Conservation (phyloP, 441 rosid species). For the Gossypium aridum region DNA sequence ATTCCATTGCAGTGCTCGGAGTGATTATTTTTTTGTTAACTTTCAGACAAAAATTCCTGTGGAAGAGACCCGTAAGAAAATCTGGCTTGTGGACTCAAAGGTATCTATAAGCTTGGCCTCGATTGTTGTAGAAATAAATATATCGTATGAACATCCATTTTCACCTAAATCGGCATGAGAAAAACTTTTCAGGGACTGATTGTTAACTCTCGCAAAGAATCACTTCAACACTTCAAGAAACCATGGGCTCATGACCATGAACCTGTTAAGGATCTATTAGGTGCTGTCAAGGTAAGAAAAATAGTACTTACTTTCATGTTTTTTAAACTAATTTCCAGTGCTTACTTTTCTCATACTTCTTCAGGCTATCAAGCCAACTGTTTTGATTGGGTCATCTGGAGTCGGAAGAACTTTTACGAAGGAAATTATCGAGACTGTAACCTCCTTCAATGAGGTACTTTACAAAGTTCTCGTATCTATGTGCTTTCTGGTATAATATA, state of each 20-base stretch:
- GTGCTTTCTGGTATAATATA: background rate
- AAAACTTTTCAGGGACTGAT: conserved; percentile 59
- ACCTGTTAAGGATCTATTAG: conserved; percentile 53
- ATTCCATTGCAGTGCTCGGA: background rate
- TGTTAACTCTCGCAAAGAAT: conserved; percentile 68
- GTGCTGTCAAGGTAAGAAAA: conserved; percentile 63
- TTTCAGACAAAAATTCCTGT: conserved; percentile 51
- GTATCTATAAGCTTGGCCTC: conserved; percentile 21
- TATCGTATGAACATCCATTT: background rate
- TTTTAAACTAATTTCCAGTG: background rate
- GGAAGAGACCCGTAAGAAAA: conserved; percentile 74
- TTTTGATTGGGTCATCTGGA: conserved; percentile 87
- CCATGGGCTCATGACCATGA: conserved; percentile 95
- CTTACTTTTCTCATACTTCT: background rate
- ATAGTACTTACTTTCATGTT: background rate
- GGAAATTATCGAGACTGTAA: conserved; percentile 77
- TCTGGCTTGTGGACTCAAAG: conserved; percentile 98
- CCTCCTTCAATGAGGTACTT: conserved; percentile 67
- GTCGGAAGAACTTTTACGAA: conserved; percentile 77
- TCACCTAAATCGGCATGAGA: background rate
- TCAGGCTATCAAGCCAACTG: conserved; percentile 83
- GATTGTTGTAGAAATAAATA: background rate
- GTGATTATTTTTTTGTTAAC: background rate
- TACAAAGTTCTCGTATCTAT: background rate
- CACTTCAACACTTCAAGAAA: conserved; percentile 88